Percentiles rank a stretch among this genome's conserved stretches.
Conservation (phyloP, 2,329 filamentous ascomycete species). For the Pseudogymnoascus sp. region DNA sequence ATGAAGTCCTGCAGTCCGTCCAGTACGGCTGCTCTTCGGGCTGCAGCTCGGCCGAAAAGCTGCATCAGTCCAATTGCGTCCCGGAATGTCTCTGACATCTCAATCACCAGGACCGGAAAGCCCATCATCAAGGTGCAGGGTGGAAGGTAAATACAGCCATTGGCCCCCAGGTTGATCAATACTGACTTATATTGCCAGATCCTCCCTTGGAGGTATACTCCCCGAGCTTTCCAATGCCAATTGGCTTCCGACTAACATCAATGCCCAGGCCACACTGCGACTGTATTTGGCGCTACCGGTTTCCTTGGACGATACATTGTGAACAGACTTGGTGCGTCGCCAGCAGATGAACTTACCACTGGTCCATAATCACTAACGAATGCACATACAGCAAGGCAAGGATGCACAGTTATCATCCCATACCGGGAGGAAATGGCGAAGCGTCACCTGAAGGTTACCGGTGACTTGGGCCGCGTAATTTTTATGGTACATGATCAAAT, state of each 20-base stretch:
- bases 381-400: constrained; percentile 62
- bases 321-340: constrained; percentile 68
- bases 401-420: constrained; percentile 88
- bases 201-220: constrained; percentile 71
- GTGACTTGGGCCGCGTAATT: constrained; percentile 80
- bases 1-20: constrained; percentile 33
- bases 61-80: constrained; percentile 41
- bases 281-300: constrained; percentile 95
- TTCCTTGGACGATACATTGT: constrained; percentile 96
- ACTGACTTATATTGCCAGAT: constrained; percentile 41
- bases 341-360: constrained; percentile 12
- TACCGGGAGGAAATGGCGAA: constrained; percentile 98
- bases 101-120: constrained; percentile 93
- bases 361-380: constrained; percentile 18
- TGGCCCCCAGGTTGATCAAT: background rate
- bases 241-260: constrained; percentile 21
- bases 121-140: constrained; percentile 83
- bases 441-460: constrained; percentile 91
- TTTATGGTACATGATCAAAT: constrained; percentile 56
- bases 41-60: constrained; percentile 43
- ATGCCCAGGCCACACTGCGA: constrained; percentile 76
- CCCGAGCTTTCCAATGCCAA: constrained; percentile 16
- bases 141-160: constrained; percentile 60
- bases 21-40: constrained; percentile 49
- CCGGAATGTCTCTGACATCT: constrained; percentile 66